Evolutionary conservation across 1,139 yeast species (phyloP), one percentile per base, ranked within the genome.

Genomic region (Hemisphaericaspora xylofermentans): DNA sequence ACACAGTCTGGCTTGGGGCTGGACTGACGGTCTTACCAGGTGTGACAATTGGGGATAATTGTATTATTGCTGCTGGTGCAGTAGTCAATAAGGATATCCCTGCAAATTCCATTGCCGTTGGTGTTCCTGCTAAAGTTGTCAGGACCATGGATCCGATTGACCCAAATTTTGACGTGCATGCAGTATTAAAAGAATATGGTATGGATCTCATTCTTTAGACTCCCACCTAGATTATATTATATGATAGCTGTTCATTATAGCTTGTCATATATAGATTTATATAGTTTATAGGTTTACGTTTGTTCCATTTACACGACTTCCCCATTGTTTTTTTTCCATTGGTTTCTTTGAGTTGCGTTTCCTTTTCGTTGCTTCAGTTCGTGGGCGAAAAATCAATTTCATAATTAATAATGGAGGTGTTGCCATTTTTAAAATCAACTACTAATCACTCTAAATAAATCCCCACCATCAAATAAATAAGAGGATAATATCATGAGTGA

Each of bases 1-100:
- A 80, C 53, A 74, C 77, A 44, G 84, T 80, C 14, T 84, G 91
- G 91, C 64, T 84, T 35, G 86, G 87, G 8, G 71, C 81, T 2
- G 68, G 71, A 36, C 75, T 66, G 17, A 64, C 66, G 1, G 69
- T 84, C 5, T 60, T 83, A 40, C 85, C 86, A 2, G 89, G 88
- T 2, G 84, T 82, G 12, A 79, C 76, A 1, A 72, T 84, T 39
- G 89, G 89, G 6, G 74, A 78, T 29, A 76, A 76, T 1, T 69
- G 74, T n/a, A 80, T 81, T 1, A 66, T 84, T 36, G 91, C 83
- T 6, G 87, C 89, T 6, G 88, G 87, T 3, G 63, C 81, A 4
- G 81, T 82, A 1, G 88, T 84, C 19, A 71, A 71, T 27, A 75
- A 63, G 47, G 77, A 73, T 46, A 71, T 82, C 16, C 82, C 84